Conservation (phyloP, 139 green algal species). For the Tetradesmus lagerheimii region DNA sequence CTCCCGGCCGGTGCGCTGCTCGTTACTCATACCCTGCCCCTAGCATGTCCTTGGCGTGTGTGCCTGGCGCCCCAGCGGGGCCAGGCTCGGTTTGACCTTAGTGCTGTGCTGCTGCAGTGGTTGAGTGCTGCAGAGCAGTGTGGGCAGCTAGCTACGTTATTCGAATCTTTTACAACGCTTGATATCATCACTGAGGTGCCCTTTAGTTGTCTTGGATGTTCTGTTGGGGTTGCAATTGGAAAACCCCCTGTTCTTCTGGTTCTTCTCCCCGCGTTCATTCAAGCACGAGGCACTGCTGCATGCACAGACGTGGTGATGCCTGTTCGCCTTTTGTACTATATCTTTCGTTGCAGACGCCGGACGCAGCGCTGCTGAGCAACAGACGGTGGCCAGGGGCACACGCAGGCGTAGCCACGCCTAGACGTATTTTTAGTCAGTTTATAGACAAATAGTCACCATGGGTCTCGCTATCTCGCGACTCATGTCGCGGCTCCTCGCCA, state of each 20-base stretch:
- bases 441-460: slow-evolving; percentile 73
- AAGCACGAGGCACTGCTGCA: not conserved
- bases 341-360: not conserved
- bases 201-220: not conserved
- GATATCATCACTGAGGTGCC: not conserved
- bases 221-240: not conserved
- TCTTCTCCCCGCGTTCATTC: not conserved
- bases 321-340: not conserved
- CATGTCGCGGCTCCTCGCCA: slow-evolving; percentile 91
- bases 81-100: not conserved
- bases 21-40: slow-evolving; percentile 68
- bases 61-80: not conserved
- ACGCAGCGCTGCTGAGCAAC: slow-evolving; percentile 1
- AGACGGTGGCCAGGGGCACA: slow-evolving; percentile 16
- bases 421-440: not conserved
- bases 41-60: not conserved
- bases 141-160: not conserved
- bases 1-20: slow-evolving; percentile 86
- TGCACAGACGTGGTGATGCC: not conserved
- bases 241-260: not conserved
- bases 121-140: not conserved
- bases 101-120: not conserved
- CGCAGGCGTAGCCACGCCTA: not conserved
- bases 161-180: not conserved
- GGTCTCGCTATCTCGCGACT: slow-evolving; percentile 95